A percentile compares a stretch with the other conserved stretches of the same genome.
These are phyloP conservation scores for Phlebiopsis flavidoalba DNA, from an alignment of 768 basidiomycete species.

Conservation along the genomic window DNA sequence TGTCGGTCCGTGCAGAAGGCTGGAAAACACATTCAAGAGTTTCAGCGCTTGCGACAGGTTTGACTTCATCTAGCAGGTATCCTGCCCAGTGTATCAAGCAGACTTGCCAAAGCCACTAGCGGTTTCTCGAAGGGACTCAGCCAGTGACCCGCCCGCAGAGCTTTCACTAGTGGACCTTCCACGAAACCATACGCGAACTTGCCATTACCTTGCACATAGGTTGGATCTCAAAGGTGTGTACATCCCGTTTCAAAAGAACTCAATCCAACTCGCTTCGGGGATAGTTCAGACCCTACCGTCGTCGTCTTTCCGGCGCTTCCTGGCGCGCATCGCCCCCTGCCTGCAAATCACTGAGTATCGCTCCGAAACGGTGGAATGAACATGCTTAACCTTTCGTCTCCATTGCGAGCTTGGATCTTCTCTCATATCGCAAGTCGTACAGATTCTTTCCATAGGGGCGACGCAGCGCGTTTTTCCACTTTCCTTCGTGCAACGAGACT, in stretches of 20 bases:
- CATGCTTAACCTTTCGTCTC: slow-evolving; percentile 23
- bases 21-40: slow-evolving; percentile 89
- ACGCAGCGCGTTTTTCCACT: slow-evolving; percentile 85
- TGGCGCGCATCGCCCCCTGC: slow-evolving; percentile 40
- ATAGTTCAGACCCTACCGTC: slow-evolving; percentile 32
- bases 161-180: slow-evolving; percentile 93
- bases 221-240: slow-evolving; percentile 81
- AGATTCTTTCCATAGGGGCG: slow-evolving; percentile 80
- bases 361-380: not conserved
- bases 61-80: slow-evolving; percentile 94
- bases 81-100: slow-evolving; percentile 39
- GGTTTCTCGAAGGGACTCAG: slow-evolving; percentile 34
- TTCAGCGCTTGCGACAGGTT: slow-evolving; percentile 89
- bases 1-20: slow-evolving; percentile 78
- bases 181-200: slow-evolving; percentile 94
- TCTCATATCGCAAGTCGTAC: slow-evolving; percentile 63
- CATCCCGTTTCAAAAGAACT: slow-evolving; percentile 60
- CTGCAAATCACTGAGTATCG: not conserved
- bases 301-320: slow-evolving; percentile 72
- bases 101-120: not conserved
- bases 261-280: slow-evolving; percentile 56
- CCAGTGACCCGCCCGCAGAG: slow-evolving; percentile 88
- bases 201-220: slow-evolving; percentile 82
- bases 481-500: slow-evolving; percentile 75
- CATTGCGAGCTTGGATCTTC: slow-evolving; percentile 39